A percentile compares a stretch with the other conserved stretches of the same genome.
Conservation (phyloP, 176 grass and related monocot genomes). For the Raddia guianensis region DNA sequence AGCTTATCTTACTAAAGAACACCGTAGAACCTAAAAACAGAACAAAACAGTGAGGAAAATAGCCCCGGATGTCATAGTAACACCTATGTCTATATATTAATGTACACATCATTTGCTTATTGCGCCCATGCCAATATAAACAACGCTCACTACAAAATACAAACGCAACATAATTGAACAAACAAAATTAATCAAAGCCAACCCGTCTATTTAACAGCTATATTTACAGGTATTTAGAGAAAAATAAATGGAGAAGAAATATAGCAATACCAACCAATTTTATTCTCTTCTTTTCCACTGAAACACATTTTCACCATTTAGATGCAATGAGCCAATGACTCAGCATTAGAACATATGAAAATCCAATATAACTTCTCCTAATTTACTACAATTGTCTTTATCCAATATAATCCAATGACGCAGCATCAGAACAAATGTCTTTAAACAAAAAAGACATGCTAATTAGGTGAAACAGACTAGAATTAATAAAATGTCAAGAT, state of each 20-base stretch:
- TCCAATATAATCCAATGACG: no score
- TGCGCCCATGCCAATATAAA: no score
- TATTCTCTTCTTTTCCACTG: no score
- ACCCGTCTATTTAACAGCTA: constrained; percentile 7
- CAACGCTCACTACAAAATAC: not conserved
- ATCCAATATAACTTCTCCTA: no score
- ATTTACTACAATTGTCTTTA: no score
- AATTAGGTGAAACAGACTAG: not conserved
- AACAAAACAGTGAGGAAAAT: no score
- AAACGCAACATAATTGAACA: constrained; percentile 32
- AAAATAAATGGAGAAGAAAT: constrained; percentile 19
- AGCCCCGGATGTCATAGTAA: no score
- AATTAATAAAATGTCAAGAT: constrained; percentile 12
- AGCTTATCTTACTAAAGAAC: no score
- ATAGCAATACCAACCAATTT: constrained; percentile 10
- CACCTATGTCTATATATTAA: no score
- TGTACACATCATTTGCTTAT: no score
- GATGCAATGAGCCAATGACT: not conserved
- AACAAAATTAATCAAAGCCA: constrained; percentile 16
- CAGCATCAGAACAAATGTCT: not conserved
- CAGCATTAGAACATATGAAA: no score
- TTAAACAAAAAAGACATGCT: not conserved
- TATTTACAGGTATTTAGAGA: constrained; percentile 20
- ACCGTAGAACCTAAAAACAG: no score
- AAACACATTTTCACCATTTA: not conserved